Evolutionary conservation across 768 basidiomycete genomes (phyloP).

Genomic region (Psilocybe azurescens): DNA sequence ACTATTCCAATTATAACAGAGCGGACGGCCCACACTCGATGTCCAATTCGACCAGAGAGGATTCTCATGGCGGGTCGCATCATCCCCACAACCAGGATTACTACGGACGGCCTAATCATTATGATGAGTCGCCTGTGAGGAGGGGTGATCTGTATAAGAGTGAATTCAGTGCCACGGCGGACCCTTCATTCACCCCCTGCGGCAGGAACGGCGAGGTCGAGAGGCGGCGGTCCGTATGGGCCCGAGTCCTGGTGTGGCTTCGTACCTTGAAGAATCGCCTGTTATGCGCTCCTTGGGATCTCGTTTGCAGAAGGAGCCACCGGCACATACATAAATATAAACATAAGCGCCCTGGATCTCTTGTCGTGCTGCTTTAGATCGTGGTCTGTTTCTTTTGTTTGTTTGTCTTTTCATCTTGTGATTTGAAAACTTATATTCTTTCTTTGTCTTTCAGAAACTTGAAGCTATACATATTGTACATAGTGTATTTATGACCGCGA

Average conservation of each 20-base stretch:
- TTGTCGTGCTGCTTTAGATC: not conserved
- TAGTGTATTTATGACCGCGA: too few species aligned
- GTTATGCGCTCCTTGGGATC: constrained; percentile 30
- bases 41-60: constrained; percentile 14
- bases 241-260: constrained; percentile 18
- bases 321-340: not conserved
- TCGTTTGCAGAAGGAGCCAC: constrained; percentile 3
- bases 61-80: constrained; percentile 18
- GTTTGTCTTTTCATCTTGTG: too few species aligned
- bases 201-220: not conserved
- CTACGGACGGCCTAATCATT: constrained; percentile 31
- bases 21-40: constrained; percentile 17
- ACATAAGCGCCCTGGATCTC: not conserved
- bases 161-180: constrained; percentile 23
- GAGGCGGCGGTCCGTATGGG: constrained; percentile 5
- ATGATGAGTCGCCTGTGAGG: constrained; percentile 63
- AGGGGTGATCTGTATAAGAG: constrained; percentile 37
- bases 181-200: constrained; percentile 37
- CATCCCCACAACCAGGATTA: constrained; percentile 21
- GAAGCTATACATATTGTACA: not conserved
- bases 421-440: not conserved
- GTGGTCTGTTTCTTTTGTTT: constrained; percentile 6
- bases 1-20: not conserved
- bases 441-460: not conserved
- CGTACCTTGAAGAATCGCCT: constrained; percentile 40